phyloP scores from a whole-genome alignment of 306 rosid genomes.

The Neltuma alba region DNA sequence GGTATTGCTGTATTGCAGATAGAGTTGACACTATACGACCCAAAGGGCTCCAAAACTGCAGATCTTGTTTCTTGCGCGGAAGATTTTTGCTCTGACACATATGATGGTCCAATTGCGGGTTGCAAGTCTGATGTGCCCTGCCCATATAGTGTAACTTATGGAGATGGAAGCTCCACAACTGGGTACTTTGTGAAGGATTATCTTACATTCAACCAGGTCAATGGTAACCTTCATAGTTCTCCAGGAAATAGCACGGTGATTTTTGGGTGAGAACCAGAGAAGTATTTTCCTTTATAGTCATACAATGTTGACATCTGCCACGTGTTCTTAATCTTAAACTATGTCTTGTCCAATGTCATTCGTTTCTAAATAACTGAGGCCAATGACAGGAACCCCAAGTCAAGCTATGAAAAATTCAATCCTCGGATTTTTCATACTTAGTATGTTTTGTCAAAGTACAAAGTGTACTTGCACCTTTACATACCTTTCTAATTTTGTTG shows the following conservation, averaged over 20 bases:
- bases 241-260: conserved; percentile 65
- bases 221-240: conserved; percentile 59
- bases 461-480: not conserved
- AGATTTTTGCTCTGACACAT: conserved; percentile 66
- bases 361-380: not conserved
- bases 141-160: conserved; percentile 73
- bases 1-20: conserved; percentile 52
- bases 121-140: conserved; percentile 64
- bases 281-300: not conserved
- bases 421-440: not conserved
- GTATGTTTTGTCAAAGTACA: not conserved
- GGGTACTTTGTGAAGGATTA: conserved; percentile 88
- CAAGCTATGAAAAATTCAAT: not conserved
- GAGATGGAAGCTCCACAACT: conserved; percentile 86
- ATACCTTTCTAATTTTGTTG: not conserved
- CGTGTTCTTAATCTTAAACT: not conserved
- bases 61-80: conserved; percentile 64
- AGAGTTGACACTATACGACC: conserved; percentile 69
- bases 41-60: conserved; percentile 72
- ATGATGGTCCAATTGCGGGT: conserved; percentile 63
- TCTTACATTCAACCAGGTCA: conserved; percentile 62
- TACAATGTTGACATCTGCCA: conserved; percentile 16
- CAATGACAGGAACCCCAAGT: not conserved
- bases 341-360: conserved; percentile 21
- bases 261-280: conserved; percentile 71